Base-by-base conservation (phyloP, 495 filamentous ascomycete species). In the Penicillium atrosanguineum region DNA sequence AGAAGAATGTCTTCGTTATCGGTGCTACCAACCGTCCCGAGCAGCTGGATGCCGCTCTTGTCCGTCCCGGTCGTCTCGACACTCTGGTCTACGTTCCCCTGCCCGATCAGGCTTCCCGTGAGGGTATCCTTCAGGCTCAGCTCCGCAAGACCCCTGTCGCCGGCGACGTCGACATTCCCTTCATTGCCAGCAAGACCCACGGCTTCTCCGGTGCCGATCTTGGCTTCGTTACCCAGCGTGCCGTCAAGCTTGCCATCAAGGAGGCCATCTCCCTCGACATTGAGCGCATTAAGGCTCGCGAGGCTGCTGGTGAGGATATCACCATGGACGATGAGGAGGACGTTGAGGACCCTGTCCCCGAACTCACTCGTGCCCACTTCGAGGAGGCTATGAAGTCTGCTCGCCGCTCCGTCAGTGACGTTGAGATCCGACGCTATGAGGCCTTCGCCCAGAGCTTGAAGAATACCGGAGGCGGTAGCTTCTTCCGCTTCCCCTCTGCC, bases 1-100 rank as follows among this genome's bases (percentile, higher is more conserved):
- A 98, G 89, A 98, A 98, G 88, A 98, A 98, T 74, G 94, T 98
- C 62, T 98, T 98, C 78, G 94, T 98, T 61, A 98, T 98, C 63
- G 94, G 94, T 73, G 94, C 94, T 29, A 98, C 94, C 67, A 98
- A 98, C 79, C 85, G 94, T 77, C 94, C 94, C 38, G 94, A 98
- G 79, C 94, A 97, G 77, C 85, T 98, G 43, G 94, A 98, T 75
- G 91, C 92, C 68, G 94, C 94, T 53, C 83, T 98, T 61, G 96
- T 94, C 80, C 92, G 94, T 79, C 94, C 94, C 39, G 94, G 94
- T 56, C 94, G 94, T 91, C 87, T 98, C 20, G 94, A 98, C 70
- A 96, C 94, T 43, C 83, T 97, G 52, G 93, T 98, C 72, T 98
- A 98, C 69, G 94, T 98, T 52, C 94, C 94, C 53, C 82, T 98